Evolutionary conservation across 2,329 filamentous ascomycete genomes (phyloP), one percentile per base, ranked within the genome.

Genomic region (Neocucurbitaria cava): DNA sequence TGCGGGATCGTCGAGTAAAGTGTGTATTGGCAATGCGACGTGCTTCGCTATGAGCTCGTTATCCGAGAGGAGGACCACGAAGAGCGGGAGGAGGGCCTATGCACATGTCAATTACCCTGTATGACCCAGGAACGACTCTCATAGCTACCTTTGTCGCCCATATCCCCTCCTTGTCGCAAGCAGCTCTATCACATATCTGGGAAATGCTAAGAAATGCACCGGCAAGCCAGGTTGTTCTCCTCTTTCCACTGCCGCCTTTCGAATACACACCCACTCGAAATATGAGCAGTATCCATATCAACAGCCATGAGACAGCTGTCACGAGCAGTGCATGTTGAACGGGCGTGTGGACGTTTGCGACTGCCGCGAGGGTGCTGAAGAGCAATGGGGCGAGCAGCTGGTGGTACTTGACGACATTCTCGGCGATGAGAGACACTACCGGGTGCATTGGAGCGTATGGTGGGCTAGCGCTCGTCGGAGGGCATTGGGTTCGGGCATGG

Each of bases 101-200:
- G 24, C 2, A 3, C 11, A 2, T 8, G 45, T 66, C 42, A 66
- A 45, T 40, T 31, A 42, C 21, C 40, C 15, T 31, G 5, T 15
- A 31, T 4, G 36, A 38, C 15, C 3, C 10, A 21, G 31, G 7
- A n/a, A 23, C 2, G 2, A 4, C 5, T 2, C n/a, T 30, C 10
- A 23, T 39, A 20, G 11, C 39, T 64, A 81, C 79, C 76, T 81
- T 80, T 20, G 76, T 76, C 70, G 76, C 76, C 74, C 77, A 77
- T n/a, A 79, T 73, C 36, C 75, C 76, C 54, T 75, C 69, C 46
- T 73, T 75, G 56, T 79, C 77, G 58, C 75, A 73, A n/a, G 77
- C 75, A 18, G 73, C 74, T 49, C 78, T 62, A 57, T 81, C 78
- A 68, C 79, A 80, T 33, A 81, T 68, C 35, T 70, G 68, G 21